Conservation (phyloP, 805 yeast species). For the Lachancea dasiensis region DNA sequence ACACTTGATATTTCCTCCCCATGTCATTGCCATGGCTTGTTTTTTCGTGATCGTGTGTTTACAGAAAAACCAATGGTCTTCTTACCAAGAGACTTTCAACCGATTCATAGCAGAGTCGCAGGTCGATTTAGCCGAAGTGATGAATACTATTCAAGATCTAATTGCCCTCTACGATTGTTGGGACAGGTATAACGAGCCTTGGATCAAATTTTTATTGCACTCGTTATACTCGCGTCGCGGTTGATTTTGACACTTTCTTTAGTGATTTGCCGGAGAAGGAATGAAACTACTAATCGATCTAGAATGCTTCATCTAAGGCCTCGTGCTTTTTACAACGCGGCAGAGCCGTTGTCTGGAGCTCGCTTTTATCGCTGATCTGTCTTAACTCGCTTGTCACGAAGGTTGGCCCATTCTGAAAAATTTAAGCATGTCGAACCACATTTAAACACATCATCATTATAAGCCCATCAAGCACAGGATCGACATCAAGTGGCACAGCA, state of each 20-base stretch:
- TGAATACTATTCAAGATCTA: slow-evolving; percentile 80
- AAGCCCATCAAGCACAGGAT: no score
- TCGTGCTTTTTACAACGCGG: no score
- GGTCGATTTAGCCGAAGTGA: slow-evolving; percentile 68
- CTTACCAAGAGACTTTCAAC: slow-evolving; percentile 20
- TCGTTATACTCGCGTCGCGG: slow-evolving; percentile 24
- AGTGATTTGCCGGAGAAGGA: no score
- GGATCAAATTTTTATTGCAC: slow-evolving; percentile 38
- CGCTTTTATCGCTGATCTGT: no score
- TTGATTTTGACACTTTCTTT: no score
- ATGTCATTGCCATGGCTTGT: slow-evolving; percentile 75
- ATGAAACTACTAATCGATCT: no score
- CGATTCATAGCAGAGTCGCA: slow-evolving; percentile 67
- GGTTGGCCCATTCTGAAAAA: slow-evolving; percentile 3
- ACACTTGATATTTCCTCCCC: slow-evolving; percentile 81
- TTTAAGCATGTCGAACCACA: slow-evolving; percentile 2
- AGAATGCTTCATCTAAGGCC: no score
- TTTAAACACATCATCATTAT: not conserved
- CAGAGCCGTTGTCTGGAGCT: no score
- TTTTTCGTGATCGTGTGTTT: slow-evolving; percentile 61
- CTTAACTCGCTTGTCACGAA: no score
- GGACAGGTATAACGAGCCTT: slow-evolving; percentile 75
- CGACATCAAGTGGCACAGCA: not conserved
- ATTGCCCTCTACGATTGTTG: slow-evolving; percentile 76
- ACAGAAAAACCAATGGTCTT: slow-evolving; percentile 8